Conservation (phyloP, 768 basidiomycete genomes). For the Pulveroboletus sp. region DNA sequence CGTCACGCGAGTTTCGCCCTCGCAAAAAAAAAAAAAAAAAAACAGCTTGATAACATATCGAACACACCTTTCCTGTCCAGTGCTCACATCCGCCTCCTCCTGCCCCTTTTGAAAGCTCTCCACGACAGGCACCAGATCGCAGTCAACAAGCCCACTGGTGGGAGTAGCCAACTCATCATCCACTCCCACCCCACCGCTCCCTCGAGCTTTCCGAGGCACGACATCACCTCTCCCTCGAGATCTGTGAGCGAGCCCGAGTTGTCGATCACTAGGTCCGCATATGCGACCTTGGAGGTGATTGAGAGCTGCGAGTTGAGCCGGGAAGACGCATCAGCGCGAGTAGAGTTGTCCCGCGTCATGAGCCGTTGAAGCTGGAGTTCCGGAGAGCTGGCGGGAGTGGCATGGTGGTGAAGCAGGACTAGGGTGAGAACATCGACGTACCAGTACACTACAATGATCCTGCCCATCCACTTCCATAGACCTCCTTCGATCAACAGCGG, state of each 20-base stretch:
- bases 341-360: constrained; percentile 66
- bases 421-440: constrained; percentile 31
- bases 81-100: constrained; percentile 12
- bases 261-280: constrained; percentile 83
- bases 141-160: constrained; percentile 48
- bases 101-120: constrained; percentile 26
- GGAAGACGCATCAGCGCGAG: constrained; percentile 60
- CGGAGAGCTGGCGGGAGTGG: constrained; percentile 49
- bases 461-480: constrained; percentile 77
- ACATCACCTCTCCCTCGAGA: constrained; percentile 44
- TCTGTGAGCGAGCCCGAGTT: constrained; percentile 77
- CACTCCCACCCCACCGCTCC: constrained; percentile 52
- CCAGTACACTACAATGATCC: constrained; percentile 91
- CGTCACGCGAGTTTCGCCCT: background rate
- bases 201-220: constrained; percentile 41
- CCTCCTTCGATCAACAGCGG: constrained; percentile 89
- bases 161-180: constrained; percentile 59
- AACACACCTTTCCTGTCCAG: background rate
- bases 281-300: constrained; percentile 71
- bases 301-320: constrained; percentile 80
- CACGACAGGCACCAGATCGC: constrained; percentile 38
- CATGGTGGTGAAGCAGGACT: background rate
- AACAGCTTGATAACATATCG: background rate
- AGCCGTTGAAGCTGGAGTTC: constrained; percentile 83
- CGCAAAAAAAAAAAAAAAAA: background rate